These are phyloP conservation scores for Beauveria asiatica DNA, from an alignment of 2,329 filamentous ascomycete genomes.

Conservation along the genomic window DNA sequence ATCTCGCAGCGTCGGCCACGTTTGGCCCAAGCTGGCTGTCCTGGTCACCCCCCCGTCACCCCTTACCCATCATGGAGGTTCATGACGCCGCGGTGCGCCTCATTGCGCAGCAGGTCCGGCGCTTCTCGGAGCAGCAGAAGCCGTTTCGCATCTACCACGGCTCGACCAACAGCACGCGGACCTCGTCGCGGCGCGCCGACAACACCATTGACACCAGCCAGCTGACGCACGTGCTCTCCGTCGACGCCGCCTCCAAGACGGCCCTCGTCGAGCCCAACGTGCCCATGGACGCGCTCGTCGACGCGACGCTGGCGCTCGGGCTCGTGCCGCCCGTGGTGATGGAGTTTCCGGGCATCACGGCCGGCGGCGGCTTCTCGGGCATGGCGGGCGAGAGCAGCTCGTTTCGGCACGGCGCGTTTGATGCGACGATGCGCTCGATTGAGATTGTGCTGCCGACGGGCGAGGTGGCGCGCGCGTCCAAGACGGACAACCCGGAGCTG, in stretches of 20 bases:
- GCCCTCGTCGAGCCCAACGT: slow-evolving; percentile 65
- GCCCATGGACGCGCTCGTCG: slow-evolving; percentile 55
- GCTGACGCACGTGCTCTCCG: slow-evolving; percentile 52
- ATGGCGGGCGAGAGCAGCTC: slow-evolving; percentile 61
- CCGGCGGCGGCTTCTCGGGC: slow-evolving; percentile 58
- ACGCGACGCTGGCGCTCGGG: slow-evolving; percentile 44
- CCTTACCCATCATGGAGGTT: slow-evolving; percentile 27
- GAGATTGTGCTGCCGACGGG: slow-evolving; percentile 60
- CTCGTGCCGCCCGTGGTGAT: slow-evolving; percentile 59
- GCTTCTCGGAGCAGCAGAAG: slow-evolving; percentile 34
- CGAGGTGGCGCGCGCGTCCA: slow-evolving; percentile 44
- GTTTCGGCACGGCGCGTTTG: slow-evolving; percentile 59
- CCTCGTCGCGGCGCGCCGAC: slow-evolving; percentile 37
- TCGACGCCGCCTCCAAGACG: slow-evolving; percentile 45
- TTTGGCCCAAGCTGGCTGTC: not conserved
- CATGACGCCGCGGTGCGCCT: slow-evolving; percentile 35
- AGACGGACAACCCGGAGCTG: slow-evolving; percentile 46
- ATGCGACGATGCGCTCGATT: slow-evolving; percentile 50
- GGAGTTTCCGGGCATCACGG: slow-evolving; percentile 66
- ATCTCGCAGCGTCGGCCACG: too few species aligned
- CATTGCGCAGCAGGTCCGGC: slow-evolving; percentile 34
- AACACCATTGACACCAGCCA: slow-evolving; percentile 59
- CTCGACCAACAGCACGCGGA: slow-evolving; percentile 67
- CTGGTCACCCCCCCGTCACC: not conserved
- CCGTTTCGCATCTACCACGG: slow-evolving; percentile 72